Percentiles rank a stretch among this genome's conserved stretches.
These are phyloP conservation scores for Mycena capillaripes DNA, from an alignment of 768 basidiomycete genomes.

Conservation along the genomic window DNA sequence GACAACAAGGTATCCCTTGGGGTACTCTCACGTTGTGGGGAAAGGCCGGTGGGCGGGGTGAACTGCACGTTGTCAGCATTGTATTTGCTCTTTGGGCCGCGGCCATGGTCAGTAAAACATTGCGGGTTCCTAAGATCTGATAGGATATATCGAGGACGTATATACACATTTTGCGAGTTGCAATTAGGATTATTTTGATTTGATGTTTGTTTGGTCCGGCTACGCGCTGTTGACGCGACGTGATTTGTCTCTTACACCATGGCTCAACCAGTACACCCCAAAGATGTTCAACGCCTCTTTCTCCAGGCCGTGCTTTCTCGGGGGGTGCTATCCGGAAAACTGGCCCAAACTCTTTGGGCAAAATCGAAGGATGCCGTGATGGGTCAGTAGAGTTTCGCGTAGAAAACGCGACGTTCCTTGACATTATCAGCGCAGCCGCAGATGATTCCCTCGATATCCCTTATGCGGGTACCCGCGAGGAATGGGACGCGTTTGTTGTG, in stretches of 20 bases:
- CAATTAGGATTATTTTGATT: background rate
- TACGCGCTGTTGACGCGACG: slow-evolving; percentile 18
- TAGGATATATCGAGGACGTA: background rate
- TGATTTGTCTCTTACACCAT: slow-evolving; percentile 9
- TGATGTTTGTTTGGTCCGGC: slow-evolving; percentile 15
- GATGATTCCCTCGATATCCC: slow-evolving; percentile 64
- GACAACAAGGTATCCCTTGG: slow-evolving; percentile 79
- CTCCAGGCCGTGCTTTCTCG: slow-evolving; percentile 85
- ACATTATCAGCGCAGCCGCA: slow-evolving; percentile 56
- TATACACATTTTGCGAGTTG: slow-evolving; percentile 16
- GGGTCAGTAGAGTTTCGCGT: slow-evolving; percentile 57
- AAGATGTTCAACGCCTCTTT: slow-evolving; percentile 82
- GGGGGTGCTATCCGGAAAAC: slow-evolving; percentile 71
- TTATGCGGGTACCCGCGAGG: slow-evolving; percentile 55
- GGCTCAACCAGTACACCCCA: slow-evolving; percentile 58
- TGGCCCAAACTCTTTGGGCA: slow-evolving; percentile 76
- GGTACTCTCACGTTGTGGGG: slow-evolving; percentile 86
- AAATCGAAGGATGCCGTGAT: slow-evolving; percentile 78
- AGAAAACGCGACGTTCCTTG: slow-evolving; percentile 22
- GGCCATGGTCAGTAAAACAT: slow-evolving; percentile 98
- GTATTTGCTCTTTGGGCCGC: slow-evolving; percentile 92
- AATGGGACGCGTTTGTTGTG: slow-evolving; percentile 73
- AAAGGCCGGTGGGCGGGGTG: slow-evolving; percentile 78
- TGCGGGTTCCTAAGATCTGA: slow-evolving; percentile 85
- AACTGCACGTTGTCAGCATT: slow-evolving; percentile 84